Base-by-base conservation (phyloP, 306 rosid species). In the Begonia peltatifolia region DNA sequence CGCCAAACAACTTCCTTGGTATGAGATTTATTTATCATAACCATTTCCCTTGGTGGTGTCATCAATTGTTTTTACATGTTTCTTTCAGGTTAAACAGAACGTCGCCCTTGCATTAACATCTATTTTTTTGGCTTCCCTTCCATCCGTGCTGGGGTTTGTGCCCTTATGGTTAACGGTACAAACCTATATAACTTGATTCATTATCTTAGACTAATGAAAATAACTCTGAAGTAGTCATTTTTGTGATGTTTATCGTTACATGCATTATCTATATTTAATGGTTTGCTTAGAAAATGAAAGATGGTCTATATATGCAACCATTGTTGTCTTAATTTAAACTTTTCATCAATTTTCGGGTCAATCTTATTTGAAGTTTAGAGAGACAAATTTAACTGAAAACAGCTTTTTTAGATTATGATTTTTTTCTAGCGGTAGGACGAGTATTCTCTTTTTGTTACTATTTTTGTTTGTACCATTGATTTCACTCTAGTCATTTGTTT, bases 141-240 rank as follows among this genome's bases (percentile, higher is more conserved):
- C 99, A 0, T 90, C 99, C 14, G 82, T 90, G 53, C 65, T 90
- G 84, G 99, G 99, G 54, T 80, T 83, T 66, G 81, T 90, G 63
- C 99, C 99, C 42, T 62, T 86, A 54, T 90, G 99, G 94, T 74
- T 86, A 41, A 90, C 95, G 86, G 99, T 90, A 83, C 60, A 83
- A 41, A 52, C 69, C 20, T 62, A 46, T 59, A 47, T 44, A 61
- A 60, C 8, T 38, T 50, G 49, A 52, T 68, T 72, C 14, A 30
- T 15, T 66, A 54, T 50, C 9, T 41, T 59, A 30, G 41, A 35
- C 14, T 42, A 38, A 20, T 52, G 58, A 52, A 54, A 44, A 30
- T 6, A 4, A 44, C 48, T 44, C 14, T 44, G 46, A 9, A 42
- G 3, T 9, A 42, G 12, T 12, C 6, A 42, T 10, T 44, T n/a